Evolutionary conservation across 257 asterid species (phyloP), one percentile per base, ranked within the genome.

Genomic region (Marsdenia floribunda): DNA sequence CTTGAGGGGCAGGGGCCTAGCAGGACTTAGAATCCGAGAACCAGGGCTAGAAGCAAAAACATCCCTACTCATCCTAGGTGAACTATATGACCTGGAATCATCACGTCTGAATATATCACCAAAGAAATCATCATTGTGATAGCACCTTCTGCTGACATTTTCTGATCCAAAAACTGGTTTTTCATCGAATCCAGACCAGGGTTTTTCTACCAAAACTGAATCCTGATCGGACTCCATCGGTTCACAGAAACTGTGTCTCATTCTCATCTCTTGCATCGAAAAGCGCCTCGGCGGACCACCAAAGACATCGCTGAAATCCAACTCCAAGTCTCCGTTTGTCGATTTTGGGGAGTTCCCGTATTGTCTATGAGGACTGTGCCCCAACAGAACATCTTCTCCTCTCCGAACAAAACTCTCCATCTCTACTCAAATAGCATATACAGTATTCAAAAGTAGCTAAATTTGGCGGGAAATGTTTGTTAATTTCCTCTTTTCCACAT

Each of bases 281-380:
- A 75, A 88, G 19, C 97, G 88, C 89, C 90, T 76, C 1, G 98
- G 98, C 0, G 98, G 98, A 18, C 97, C 97, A 19, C 98, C 98
- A 42, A 91, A 93, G 1, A 93, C 98, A 66, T 93, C 97, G 29
- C 87, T 82, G 76, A 90, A 93, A 80, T 93, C 93, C 87, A 80
- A 64, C 11, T 83, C 96, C 8, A 87, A 75, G 75, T 71, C 76
- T 9, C 63, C 26, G 44, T 68, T 40, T 2, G 79, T 71, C 54
- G 70, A 50, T 60, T 57, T 78, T 3, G 79, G 35, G 24, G 88
- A 74, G 63, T 42, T 76, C 4, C 57, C 77, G 33, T 75, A 72
- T 16, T 81, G 77, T 16, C 74, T 76, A 5, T 55, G 77, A 49
- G 79, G 73, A 75, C 77, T 74, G 37, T 69, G 77, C 50, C 82